Percentiles rank a stretch among this genome's conserved stretches.
Conservation (phyloP, 495 filamentous ascomycete species). For the Staphylotrichum tortipilum region DNA sequence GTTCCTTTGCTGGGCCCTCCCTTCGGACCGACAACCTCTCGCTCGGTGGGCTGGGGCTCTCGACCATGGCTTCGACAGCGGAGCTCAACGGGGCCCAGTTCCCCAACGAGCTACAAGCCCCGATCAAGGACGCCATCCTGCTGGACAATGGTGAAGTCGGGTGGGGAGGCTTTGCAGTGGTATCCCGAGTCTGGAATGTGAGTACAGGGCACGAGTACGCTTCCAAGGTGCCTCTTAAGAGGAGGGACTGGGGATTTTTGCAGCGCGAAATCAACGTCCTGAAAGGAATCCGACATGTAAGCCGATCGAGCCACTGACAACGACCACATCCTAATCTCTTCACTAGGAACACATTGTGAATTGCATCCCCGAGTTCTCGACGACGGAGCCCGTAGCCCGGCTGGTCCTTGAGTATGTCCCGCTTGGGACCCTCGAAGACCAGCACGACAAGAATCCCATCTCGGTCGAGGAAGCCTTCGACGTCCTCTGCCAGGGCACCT, state of each 20-base stretch:
- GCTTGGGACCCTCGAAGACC: neutral
- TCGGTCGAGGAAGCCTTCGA: neutral
- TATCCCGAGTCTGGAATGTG: neutral
- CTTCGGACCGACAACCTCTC: neutral
- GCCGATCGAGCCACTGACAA: neutral
- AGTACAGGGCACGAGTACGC: neutral
- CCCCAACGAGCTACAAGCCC: neutral
- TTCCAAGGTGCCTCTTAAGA: neutral
- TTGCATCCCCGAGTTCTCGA: neutral
- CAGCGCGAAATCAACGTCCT: neutral
- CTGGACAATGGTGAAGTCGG: neutral
- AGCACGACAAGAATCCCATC: neutral
- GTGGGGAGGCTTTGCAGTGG: neutral
- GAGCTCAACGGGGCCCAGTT: neutral
- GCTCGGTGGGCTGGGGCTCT: neutral
- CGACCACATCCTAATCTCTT: neutral
- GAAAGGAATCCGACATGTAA: neutral
- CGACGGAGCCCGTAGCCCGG: neutral
- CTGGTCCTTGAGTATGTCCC: neutral
- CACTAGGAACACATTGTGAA: neutral
- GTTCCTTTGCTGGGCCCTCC: neutral
- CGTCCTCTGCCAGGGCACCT: conserved; percentile 1
- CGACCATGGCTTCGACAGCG: neutral
- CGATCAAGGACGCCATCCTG: neutral
- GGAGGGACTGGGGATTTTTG: neutral